Conservation (phyloP, 441 rosid species). For the Croton setiger region DNA sequence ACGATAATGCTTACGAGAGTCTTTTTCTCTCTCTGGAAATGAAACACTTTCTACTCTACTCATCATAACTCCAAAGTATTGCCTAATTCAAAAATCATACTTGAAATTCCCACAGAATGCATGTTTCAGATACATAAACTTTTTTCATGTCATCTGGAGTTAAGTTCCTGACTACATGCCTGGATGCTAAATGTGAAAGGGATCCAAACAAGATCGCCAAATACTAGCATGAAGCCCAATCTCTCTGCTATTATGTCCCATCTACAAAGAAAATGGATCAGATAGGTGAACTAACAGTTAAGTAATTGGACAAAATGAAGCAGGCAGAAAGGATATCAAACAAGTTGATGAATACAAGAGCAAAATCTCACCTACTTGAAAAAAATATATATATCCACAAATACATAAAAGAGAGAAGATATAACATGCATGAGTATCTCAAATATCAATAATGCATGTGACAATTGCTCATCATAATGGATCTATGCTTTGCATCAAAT, state of each 20-base stretch:
- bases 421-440: too few species aligned
- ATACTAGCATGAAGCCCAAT: conserved; percentile 91
- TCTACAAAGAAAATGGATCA: conserved; percentile 33
- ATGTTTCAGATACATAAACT: neutral
- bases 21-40: neutral
- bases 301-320: neutral
- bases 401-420: too few species aligned
- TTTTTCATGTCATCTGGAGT: neutral
- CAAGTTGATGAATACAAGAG: neutral
- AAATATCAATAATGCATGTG: too few species aligned
- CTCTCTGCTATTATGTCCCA: conserved; percentile 99
- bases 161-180: conserved; percentile 42
- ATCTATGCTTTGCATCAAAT: neutral
- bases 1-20: neutral
- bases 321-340: neutral
- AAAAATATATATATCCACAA: too few species aligned
- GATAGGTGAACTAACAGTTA: neutral
- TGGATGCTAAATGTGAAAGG: conserved; percentile 96
- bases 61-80: neutral
- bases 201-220: conserved; percentile 92
- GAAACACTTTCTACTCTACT: neutral
- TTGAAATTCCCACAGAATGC: neutral
- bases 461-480: neutral
- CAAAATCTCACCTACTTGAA: neutral
- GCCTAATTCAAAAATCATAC: neutral